Conservation (phyloP, 106 monocot genomes). For the Chionographis japonica region DNA sequence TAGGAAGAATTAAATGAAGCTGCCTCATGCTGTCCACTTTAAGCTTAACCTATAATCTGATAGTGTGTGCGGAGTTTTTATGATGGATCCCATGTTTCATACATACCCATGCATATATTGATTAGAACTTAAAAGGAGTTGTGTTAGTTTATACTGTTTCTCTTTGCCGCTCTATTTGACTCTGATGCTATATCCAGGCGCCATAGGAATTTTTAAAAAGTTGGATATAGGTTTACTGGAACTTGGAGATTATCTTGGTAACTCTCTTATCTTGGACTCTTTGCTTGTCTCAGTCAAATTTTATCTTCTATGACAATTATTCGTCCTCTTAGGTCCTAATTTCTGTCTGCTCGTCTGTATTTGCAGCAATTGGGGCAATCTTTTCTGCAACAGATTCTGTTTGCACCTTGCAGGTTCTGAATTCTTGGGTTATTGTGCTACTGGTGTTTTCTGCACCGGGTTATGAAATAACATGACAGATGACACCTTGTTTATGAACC, state of each 20-base stretch:
- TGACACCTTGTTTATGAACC: constrained; percentile 2
- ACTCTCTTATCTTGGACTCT: neutral
- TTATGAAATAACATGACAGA: neutral
- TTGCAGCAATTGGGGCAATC: constrained; percentile 83
- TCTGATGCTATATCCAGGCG: constrained; percentile 31
- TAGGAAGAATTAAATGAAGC: too few relatives aligned
- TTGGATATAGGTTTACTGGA: constrained; percentile 44
- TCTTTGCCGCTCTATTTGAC: neutral
- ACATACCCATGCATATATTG: too few relatives aligned
- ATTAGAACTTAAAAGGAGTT: too few relatives aligned
- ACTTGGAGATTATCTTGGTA: constrained; percentile 60
- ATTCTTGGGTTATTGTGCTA: constrained; percentile 1
- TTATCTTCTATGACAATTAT: neutral
- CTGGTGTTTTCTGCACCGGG: neutral
- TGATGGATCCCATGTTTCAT: too few relatives aligned
- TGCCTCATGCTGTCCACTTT: too few relatives aligned
- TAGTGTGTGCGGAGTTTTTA: too few relatives aligned
- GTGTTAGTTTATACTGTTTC: too few relatives aligned
- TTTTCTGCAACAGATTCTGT: constrained; percentile 95
- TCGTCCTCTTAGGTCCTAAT: neutral
- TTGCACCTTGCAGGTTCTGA: constrained; percentile 85
- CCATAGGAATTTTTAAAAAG: constrained; percentile 35
- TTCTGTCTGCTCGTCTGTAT: constrained; percentile 4
- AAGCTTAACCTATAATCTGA: too few relatives aligned
- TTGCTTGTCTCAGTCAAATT: neutral